Evolutionary conservation across 1,139 yeast species (phyloP).

Genomic region (Pichia inconspicua): DNA sequence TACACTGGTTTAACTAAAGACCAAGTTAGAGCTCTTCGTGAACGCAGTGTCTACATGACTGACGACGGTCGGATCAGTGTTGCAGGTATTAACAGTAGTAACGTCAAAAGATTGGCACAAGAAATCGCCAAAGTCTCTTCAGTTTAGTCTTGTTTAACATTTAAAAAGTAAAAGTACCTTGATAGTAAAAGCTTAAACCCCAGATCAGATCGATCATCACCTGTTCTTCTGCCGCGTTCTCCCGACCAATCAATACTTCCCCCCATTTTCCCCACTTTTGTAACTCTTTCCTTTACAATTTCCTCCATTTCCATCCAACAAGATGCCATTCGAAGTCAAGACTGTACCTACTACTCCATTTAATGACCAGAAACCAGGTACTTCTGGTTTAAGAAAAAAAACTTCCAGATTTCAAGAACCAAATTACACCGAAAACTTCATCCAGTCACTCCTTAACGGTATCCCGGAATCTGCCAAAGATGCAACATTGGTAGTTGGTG

Average conservation of each 20-base stretch:
- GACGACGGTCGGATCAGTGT: conserved; percentile 87
- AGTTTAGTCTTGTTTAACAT: too few relatives aligned
- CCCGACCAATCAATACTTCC: too few relatives aligned
- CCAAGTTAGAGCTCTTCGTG: conserved; percentile 64
- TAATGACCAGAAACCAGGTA: conserved; percentile 93
- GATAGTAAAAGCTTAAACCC: too few relatives aligned
- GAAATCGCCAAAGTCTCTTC: neutral
- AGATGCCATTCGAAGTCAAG: conserved; percentile 13
- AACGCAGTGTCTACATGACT: conserved; percentile 76
- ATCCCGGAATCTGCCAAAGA: conserved; percentile 82
- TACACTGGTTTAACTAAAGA: conserved; percentile 71
- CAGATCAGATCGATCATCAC: too few relatives aligned
- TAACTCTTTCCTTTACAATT: neutral
- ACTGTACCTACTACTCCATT: conserved; percentile 59
- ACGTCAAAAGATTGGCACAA: conserved; percentile 73
- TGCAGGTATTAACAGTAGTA: conserved; percentile 76
- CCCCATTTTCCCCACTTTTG: neutral
- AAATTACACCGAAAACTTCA: conserved; percentile 86
- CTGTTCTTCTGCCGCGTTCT: too few relatives aligned
- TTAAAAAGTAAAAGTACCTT: too few relatives aligned
- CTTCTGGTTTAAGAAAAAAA: conserved; percentile 92
- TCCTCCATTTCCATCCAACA: neutral
- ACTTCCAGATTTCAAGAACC: conserved; percentile 75
- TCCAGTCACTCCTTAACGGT: conserved; percentile 76
- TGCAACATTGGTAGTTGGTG: conserved; percentile 84